These are phyloP conservation scores for Globisporangium spiculum DNA, from an alignment of 352 stramenopile species.

Conservation along the genomic window DNA sequence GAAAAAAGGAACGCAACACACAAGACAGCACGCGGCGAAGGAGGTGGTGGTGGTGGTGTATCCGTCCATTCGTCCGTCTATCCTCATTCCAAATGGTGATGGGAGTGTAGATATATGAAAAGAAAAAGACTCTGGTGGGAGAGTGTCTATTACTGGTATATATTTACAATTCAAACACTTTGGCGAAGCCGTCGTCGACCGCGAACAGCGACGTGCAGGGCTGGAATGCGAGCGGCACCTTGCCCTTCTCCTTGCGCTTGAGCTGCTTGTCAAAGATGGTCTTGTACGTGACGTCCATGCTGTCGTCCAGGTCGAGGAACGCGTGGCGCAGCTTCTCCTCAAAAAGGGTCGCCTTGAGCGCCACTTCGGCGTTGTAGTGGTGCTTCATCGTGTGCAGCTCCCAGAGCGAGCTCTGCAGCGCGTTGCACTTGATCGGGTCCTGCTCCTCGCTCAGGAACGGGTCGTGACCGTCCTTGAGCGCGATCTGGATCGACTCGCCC, in stretches of 20 bases:
- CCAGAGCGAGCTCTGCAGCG: slow-evolving; percentile 94
- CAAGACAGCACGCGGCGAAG: neutral
- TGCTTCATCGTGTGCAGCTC: slow-evolving; percentile 92
- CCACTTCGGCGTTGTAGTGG: slow-evolving; percentile 95
- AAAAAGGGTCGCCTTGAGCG: slow-evolving; percentile 88
- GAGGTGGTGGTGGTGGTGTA: neutral
- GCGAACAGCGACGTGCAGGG: slow-evolving; percentile 60
- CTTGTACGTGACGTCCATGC: slow-evolving; percentile 81
- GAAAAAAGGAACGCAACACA: neutral
- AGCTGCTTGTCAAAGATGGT: slow-evolving; percentile 73
- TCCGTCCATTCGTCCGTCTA: neutral
- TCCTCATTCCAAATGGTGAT: neutral
- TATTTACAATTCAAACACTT: slow-evolving; percentile 74
- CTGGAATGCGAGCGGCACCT: slow-evolving; percentile 69
- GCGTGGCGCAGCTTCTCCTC: slow-evolving; percentile 82
- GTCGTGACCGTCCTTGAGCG: slow-evolving; percentile 73
- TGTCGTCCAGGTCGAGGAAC: slow-evolving; percentile 74
- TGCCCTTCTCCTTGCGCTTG: slow-evolving; percentile 83
- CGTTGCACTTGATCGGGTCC: slow-evolving; percentile 69
- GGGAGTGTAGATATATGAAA: slow-evolving; percentile 16
- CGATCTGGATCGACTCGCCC: slow-evolving; percentile 55
- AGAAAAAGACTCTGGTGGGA: neutral
- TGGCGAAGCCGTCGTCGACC: slow-evolving; percentile 54
- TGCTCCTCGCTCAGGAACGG: slow-evolving; percentile 71
- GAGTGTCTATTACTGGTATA: slow-evolving; percentile 27